These are phyloP conservation scores for Lasiodiplodia theobromae DNA, from an alignment of 2,329 filamentous ascomycete genomes.

Conservation along the genomic window DNA sequence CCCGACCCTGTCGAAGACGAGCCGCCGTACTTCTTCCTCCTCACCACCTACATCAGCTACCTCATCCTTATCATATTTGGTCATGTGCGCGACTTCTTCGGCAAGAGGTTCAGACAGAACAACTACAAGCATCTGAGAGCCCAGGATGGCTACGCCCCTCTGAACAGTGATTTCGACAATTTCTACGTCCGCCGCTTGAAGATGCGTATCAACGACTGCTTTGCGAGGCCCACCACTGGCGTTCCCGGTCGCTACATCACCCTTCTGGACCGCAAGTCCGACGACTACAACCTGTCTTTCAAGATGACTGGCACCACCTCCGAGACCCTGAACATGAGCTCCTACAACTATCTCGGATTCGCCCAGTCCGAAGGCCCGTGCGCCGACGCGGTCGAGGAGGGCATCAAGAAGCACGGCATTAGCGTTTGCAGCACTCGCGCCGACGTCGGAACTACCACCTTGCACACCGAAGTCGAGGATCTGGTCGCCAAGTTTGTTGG, in stretches of 20 bases:
- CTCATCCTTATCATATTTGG: conserved; percentile 94
- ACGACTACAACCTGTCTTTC: conserved; percentile 92
- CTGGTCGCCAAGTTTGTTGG: conserved; percentile 90
- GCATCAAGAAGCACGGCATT: conserved; percentile 84
- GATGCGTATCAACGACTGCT: conserved; percentile 95
- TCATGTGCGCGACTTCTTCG: conserved; percentile 96
- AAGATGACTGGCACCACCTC: conserved; percentile 88
- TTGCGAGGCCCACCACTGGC: conserved; percentile 88
- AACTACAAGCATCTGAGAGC: conserved; percentile 85
- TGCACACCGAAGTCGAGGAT: conserved; percentile 87
- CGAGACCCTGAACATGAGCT: conserved; percentile 97
- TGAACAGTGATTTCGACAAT: conserved; percentile 98
- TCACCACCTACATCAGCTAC: conserved; percentile 99
- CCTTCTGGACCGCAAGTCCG: conserved; percentile 85
- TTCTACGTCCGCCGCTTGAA: conserved; percentile 96
- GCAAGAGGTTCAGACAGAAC: conserved; percentile 88
- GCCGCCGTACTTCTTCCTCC: conserved; percentile 93
- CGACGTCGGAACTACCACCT: conserved; percentile 85
- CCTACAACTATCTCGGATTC: conserved; percentile 99
- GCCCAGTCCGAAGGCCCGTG: conserved; percentile 97
- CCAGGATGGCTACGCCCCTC: conserved; percentile 87
- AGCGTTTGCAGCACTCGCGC: conserved; percentile 80
- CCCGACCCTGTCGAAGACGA: conserved; percentile 89
- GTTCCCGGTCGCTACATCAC: conserved; percentile 95
- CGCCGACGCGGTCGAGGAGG: conserved; percentile 88